Percentiles rank a stretch among this genome's conserved stretches.
Conservation (phyloP, 805 yeast genomes). For the Starmerella scarabaei region DNA sequence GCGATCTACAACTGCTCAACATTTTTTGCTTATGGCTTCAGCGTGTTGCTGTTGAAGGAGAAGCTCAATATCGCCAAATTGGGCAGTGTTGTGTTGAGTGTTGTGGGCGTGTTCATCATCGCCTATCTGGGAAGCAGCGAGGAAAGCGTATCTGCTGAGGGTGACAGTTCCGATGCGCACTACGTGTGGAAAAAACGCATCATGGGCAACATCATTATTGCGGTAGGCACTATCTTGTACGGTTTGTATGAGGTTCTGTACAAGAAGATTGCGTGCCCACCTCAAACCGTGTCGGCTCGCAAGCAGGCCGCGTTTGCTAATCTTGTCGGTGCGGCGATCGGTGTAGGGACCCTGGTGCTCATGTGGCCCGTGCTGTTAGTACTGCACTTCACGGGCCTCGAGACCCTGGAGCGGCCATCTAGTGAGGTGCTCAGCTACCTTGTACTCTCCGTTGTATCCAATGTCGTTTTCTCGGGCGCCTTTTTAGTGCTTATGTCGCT, state of each 20-base stretch:
- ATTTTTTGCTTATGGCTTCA: slow-evolving; percentile 74
- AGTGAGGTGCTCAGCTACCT: slow-evolving; percentile 35
- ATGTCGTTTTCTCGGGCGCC: slow-evolving; percentile 54
- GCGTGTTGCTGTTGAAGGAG: slow-evolving; percentile 61
- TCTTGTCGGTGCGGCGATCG: slow-evolving; percentile 56
- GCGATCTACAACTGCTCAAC: slow-evolving; percentile 88
- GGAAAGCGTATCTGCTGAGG: slow-evolving; percentile 10
- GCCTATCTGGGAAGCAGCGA: slow-evolving; percentile 37
- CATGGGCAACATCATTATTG: slow-evolving; percentile 57
- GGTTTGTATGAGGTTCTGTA: slow-evolving; percentile 77
- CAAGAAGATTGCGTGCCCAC: slow-evolving; percentile 64
- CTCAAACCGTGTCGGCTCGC: slow-evolving; percentile 47
- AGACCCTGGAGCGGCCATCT: slow-evolving; percentile 43
- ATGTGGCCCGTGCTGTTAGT: slow-evolving; percentile 39
- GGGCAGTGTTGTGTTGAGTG: slow-evolving; percentile 55
- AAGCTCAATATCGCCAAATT: slow-evolving; percentile 49
- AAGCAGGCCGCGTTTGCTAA: slow-evolving; percentile 73
- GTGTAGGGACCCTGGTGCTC: slow-evolving; percentile 40
- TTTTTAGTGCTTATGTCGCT: slow-evolving; percentile 69
- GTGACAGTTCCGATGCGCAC: slow-evolving; percentile 17
- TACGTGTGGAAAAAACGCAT: slow-evolving; percentile 43
- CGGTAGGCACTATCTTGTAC: slow-evolving; percentile 60
- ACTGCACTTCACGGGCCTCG: slow-evolving; percentile 43
- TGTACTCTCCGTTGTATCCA: slow-evolving; percentile 43
- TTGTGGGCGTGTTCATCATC: slow-evolving; percentile 63